Evolutionary conservation across 1,139 yeast genomes (phyloP).

Genomic region (Lodderomyces parapsilosis): DNA sequence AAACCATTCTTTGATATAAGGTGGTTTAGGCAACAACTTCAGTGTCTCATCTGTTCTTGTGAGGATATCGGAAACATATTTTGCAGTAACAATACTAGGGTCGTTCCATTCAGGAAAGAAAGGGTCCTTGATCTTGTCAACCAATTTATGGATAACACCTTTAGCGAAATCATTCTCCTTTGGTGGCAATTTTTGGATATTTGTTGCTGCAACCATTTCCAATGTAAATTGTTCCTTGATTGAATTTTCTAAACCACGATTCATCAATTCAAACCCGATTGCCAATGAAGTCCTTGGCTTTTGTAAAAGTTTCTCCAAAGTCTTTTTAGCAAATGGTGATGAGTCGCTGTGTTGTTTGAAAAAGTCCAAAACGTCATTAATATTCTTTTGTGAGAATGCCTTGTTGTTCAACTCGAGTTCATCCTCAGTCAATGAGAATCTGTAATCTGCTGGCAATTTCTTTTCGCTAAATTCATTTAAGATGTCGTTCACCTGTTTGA

Average conservation of each 20-base stretch:
- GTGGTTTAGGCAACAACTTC: conserved; percentile 31
- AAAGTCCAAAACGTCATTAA: conserved; percentile 61
- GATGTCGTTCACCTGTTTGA: conserved; percentile 62
- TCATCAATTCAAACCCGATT: conserved; percentile 68
- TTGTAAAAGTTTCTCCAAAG: conserved; percentile 52
- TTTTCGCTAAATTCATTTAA: conserved; percentile 74
- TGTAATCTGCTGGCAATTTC: conserved; percentile 63
- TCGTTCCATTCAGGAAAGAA: conserved; percentile 50
- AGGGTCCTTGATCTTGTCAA: conserved; percentile 59
- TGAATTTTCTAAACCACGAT: conserved; percentile 57
- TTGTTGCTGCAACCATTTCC: conserved; percentile 77
- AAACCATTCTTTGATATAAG: conserved; percentile 44
- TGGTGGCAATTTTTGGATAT: conserved; percentile 58
- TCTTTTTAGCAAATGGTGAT: conserved; percentile 64
- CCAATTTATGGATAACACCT: conserved; percentile 74
- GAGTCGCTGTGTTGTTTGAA: conserved; percentile 48
- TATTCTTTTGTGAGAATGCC: conserved; percentile 59
- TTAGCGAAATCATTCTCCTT: conserved; percentile 66
- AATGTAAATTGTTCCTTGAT: conserved; percentile 66
- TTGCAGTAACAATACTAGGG: conserved; percentile 20
- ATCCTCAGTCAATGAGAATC: conserved; percentile 56
- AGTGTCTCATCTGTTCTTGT: conserved; percentile 26
- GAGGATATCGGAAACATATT: conserved; percentile 22
- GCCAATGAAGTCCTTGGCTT: conserved; percentile 81
- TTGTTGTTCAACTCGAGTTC: conserved; percentile 64